Base-by-base conservation (phyloP, 306 rosid genomes). In the Vigna hirtella region DNA sequence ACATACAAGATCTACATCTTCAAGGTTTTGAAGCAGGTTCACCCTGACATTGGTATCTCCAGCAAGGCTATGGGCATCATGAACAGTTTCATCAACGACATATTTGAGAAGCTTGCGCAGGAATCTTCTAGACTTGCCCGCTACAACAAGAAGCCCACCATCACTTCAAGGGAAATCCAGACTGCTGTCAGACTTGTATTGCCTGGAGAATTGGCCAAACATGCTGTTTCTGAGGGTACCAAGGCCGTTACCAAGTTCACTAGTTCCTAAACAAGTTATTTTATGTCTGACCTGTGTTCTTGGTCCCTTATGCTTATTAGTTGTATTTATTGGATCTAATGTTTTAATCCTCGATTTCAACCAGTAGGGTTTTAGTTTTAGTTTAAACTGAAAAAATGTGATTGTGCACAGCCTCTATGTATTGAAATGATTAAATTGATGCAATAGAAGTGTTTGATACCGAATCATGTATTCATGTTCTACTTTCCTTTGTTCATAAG, bases 231-330 rank as follows among this genome's bases (percentile, higher is more conserved):
- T 0, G 93, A 91, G 55, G 96, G 96, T 2, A 91, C 96, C 9
- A 91, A 91, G 83, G 96, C 96, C 0, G 96, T 91, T 0, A 91
- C 96, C 7, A 91, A 91, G 77, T 91, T 91, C 4, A 91, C 93
- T 0, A 91, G 96, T 13, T 89, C 96, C 9, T 42, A 13, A 42
- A 9, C 12, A 42, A 42, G 2, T 0, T 9, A 42, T 42, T 12
- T 9, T 42, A 2, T 9, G 9, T 3, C 13, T 42, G 4, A 0
- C 0, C 13, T 42, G 47, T 9, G 0, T 0, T 9, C 13, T 9
- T 42, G 47, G 13, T 42, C 47, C 13, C 47, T 9, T 9, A 0
- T 42, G 47, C 2, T 42, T 42, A 0, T 42, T 42, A 9, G 11
- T 42, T 9, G 13, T 42, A 9, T 2, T 1, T 42, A 9, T 11